Percentiles rank a stretch among this genome's conserved stretches.
Evolutionary conservation across 306 rosid genomes (phyloP).

Genomic region (Rosa multiflora): DNA sequence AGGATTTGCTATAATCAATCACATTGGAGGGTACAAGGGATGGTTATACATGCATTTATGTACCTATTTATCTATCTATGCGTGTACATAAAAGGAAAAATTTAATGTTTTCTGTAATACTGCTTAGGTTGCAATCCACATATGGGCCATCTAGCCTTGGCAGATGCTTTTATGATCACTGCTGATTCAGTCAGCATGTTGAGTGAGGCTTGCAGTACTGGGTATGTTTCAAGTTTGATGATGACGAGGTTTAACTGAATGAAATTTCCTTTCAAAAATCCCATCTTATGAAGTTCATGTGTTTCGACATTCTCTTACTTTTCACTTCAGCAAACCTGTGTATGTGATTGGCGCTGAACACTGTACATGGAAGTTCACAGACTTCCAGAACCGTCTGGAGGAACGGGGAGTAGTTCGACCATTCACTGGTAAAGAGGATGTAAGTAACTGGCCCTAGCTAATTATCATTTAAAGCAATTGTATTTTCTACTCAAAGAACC

Average conservation of each 20-base stretch:
- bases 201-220: conserved; percentile 93
- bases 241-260: neutral
- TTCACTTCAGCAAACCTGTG: conserved; percentile 77
- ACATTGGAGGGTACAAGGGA: too few species aligned
- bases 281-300: conserved; percentile 8
- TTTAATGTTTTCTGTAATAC: conserved; percentile 4
- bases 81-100: neutral
- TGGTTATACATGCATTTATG: neutral
- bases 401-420: conserved; percentile 69
- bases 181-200: conserved; percentile 95
- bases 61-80: neutral
- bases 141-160: conserved; percentile 81
- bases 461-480: neutral
- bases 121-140: conserved; percentile 76
- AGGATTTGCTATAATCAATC: too few species aligned
- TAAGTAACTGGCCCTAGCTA: conserved; percentile 37
- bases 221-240: conserved; percentile 56
- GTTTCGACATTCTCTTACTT: conserved; percentile 17
- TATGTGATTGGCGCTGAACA: conserved; percentile 70
- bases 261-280: neutral
- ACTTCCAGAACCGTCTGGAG: conserved; percentile 67
- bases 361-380: conserved; percentile 90
- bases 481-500: neutral
- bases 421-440: conserved; percentile 76
- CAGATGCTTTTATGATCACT: conserved; percentile 86